phyloP scores from a whole-genome alignment of 2,329 filamentous ascomycete species.

The Elsinoe necatrix region DNA sequence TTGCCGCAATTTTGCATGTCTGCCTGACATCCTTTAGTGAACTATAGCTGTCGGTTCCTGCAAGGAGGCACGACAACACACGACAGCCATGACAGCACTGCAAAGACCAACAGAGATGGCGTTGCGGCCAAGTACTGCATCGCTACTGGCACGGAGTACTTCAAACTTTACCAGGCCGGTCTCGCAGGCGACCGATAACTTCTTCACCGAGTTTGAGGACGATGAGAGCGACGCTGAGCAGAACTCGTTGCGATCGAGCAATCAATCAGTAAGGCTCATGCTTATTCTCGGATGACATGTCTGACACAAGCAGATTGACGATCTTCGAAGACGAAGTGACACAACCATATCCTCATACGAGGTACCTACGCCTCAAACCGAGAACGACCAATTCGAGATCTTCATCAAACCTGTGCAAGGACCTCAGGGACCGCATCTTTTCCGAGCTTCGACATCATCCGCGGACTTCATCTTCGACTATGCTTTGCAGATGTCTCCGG shows the following conservation, averaged over 20 bases:
- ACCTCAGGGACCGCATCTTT: conserved; percentile 77
- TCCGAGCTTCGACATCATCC: conserved; percentile 60
- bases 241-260: conserved; percentile 57
- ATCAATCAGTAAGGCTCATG: conserved; percentile 59
- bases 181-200: conserved; percentile 67
- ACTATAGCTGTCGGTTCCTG: conserved; percentile 3
- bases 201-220: conserved; percentile 68
- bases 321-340: conserved; percentile 61
- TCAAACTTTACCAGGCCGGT: conserved; percentile 42
- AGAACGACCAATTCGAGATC: conserved; percentile 49
- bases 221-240: conserved; percentile 48
- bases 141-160: conserved; percentile 25
- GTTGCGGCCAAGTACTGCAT: conserved; percentile 24
- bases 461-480: conserved; percentile 43
- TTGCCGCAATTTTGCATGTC: conserved; percentile 7
- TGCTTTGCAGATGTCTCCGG: conserved; percentile 61
- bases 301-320: conserved; percentile 23
- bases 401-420: conserved; percentile 65
- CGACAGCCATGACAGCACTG: neutral
- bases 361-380: conserved; percentile 65
- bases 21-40: neutral
- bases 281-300: neutral
- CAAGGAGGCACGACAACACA: conserved; percentile 4
- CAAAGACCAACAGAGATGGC: conserved; percentile 10
- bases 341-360: conserved; percentile 84